A percentile compares a stretch with the other conserved stretches of the same genome.
Conservation (phyloP, 495 filamentous ascomycete species). For the Ascodesmis nigricans region DNA sequence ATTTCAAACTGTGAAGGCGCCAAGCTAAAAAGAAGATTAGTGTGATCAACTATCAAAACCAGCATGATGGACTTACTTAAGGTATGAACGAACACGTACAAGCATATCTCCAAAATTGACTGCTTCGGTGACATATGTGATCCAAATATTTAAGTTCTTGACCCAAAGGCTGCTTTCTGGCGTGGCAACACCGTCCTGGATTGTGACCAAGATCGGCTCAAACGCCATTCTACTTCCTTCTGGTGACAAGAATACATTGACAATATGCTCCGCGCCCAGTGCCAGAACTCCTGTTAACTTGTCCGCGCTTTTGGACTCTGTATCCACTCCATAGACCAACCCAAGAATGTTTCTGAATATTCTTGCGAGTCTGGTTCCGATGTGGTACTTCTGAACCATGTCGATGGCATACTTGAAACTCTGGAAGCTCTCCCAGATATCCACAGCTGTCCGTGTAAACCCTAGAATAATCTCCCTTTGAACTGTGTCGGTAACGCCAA, state of each 20-base stretch:
- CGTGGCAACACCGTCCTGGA: slow-evolving; percentile 42
- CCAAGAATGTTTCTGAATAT: slow-evolving; percentile 49
- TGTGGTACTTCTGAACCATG: slow-evolving; percentile 5
- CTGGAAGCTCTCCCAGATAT: slow-evolving; percentile 58
- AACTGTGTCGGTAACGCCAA: slow-evolving; percentile 54
- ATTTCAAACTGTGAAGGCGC: slow-evolving; percentile 44
- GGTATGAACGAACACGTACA: slow-evolving; percentile 42
- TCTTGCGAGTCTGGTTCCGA: slow-evolving; percentile 33
- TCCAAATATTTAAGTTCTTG: slow-evolving; percentile 32
- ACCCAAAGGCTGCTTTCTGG: slow-evolving; percentile 42
- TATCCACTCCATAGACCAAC: slow-evolving; percentile 51
- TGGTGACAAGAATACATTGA: slow-evolving; percentile 51
- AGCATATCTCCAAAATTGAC: slow-evolving; percentile 45
- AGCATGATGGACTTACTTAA: slow-evolving; percentile 24
- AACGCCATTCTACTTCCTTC: slow-evolving; percentile 47
- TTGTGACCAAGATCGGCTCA: slow-evolving; percentile 50
- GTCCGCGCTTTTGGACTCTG: slow-evolving; percentile 23
- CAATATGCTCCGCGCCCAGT: slow-evolving; percentile 47
- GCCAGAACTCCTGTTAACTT: slow-evolving; percentile 44
- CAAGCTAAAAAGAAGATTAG: slow-evolving; percentile 9
- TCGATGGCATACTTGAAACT: slow-evolving; percentile 60
- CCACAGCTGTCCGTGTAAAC: slow-evolving; percentile 48
- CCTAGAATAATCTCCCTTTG: slow-evolving; percentile 49
- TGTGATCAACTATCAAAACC: not conserved
- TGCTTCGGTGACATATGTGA: slow-evolving; percentile 38